Base-by-base conservation (phyloP, 345 rosid species). In the Gossypium bickii region DNA sequence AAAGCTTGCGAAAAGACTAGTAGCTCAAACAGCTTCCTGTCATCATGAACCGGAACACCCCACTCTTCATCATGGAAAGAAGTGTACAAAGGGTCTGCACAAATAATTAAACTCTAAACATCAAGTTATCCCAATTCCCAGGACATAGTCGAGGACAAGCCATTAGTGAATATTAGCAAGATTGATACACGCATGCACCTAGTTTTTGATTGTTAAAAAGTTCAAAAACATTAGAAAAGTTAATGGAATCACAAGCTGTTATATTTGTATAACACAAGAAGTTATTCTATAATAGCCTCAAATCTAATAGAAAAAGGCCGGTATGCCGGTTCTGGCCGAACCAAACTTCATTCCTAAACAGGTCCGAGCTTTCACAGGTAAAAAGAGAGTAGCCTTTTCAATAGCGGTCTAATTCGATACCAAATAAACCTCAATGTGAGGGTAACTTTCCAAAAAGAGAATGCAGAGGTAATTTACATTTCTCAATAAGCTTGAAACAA, bases 1-100 rank as follows among this genome's bases (percentile, higher is more conserved):
- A 92, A 80, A n/a, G 98, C 97, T 81, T 88, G 97, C n/a, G 97
- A 92, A 83, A 85, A 90, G 11, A 92, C 97, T 55, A 90, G 95
- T 3, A 90, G 82, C 83, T 92, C 98, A 71, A 94, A 88, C 77
- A 94, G 84, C 80, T 84, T 94, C 71, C 57, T 76, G 79, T 94
- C 97, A 17, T 94, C 95, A 76, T 76, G 89, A 79, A 87, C 89
- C 0, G 91, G 87, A 81, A 91, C 85, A 52, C 98, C 98, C 93
- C 95, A 92, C 77, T 92, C 95, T 77, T 87, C 83, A 67, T 92
- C 98, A 12, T 94, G 97, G 79, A 89, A 92, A 77, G 86, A 75
- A 57, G 76, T 82, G 76, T 89, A 94, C 72, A 85, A 81, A 24
- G 90, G 87, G 80, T 89, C 97, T 92, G 86, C 58, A 16, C 47